Percentiles rank a stretch among this genome's conserved stretches.
phyloP scores from a whole-genome alignment of 192 early-diverging fungal species.

The Backusella australiensis region DNA sequence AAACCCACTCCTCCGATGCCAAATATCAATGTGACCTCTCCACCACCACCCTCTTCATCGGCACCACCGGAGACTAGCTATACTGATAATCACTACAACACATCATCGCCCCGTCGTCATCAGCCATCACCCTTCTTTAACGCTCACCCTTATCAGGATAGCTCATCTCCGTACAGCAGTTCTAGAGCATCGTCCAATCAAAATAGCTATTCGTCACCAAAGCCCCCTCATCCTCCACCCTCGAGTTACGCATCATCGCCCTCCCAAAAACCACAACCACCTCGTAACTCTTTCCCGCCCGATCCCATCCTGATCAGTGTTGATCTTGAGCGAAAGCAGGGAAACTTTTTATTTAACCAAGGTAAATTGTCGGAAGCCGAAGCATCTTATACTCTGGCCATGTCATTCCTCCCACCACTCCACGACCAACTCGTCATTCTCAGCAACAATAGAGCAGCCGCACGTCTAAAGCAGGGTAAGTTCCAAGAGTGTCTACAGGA shows the following conservation, averaged over 20 bases:
- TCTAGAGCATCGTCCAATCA: neutral
- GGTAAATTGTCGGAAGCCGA: slow-evolving; percentile 87
- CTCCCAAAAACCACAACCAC: neutral
- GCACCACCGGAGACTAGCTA: neutral
- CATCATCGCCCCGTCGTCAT: neutral
- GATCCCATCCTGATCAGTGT: slow-evolving; percentile 30
- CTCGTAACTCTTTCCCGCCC: neutral
- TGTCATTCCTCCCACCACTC: slow-evolving; percentile 55
- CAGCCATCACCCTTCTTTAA: neutral
- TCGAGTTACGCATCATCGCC: neutral
- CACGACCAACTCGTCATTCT: slow-evolving; percentile 68
- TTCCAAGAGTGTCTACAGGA: slow-evolving; percentile 67
- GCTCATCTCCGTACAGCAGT: neutral
- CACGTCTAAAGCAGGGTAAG: slow-evolving; percentile 84
- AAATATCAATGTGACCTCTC: neutral
- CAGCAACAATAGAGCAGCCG: slow-evolving; percentile 86
- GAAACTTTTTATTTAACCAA: slow-evolving; percentile 84
- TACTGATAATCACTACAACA: neutral
- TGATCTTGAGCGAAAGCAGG: slow-evolving; percentile 50
- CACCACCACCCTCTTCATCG: neutral
- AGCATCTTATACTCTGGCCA: slow-evolving; percentile 63
- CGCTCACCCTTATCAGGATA: neutral
- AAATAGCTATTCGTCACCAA: neutral
- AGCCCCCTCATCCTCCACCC: neutral
- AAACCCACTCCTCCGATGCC: neutral